Evolutionary conservation across 129 eudicot genomes (phyloP).

Genomic region (Sambucus nigra): DNA sequence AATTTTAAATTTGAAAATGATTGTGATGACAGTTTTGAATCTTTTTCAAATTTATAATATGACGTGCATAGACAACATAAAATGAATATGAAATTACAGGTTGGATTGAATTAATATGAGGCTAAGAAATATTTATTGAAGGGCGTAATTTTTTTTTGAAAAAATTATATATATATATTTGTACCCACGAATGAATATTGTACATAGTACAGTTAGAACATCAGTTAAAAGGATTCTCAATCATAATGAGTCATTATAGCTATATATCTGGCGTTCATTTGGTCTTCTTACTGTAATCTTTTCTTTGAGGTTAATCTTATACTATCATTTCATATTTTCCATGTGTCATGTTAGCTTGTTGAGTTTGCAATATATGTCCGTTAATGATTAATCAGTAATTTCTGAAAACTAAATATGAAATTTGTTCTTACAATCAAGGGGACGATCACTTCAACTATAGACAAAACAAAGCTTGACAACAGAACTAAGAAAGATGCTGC

Average conservation of each 20-base stretch:
- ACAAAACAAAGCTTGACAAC: conserved; percentile 4
- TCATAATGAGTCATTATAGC: neutral
- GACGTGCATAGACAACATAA: too few species aligned
- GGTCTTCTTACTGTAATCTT: neutral
- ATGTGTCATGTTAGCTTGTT: neutral
- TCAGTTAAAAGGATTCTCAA: too few species aligned
- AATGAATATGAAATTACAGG: conserved; percentile 2
- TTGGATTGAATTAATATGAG: neutral
- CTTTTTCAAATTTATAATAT: neutral
- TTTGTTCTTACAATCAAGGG: neutral
- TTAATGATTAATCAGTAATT: neutral
- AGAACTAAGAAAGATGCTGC: conserved; percentile 1
- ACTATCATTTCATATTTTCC: neutral
- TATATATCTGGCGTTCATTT: too few species aligned
- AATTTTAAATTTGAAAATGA: too few species aligned
- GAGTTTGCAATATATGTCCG: neutral
- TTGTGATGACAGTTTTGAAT: too few species aligned
- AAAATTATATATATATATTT: too few species aligned
- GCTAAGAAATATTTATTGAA: neutral
- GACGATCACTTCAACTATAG: conserved; percentile 5
- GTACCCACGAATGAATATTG: neutral
- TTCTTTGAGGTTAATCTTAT: neutral
- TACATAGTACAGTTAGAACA: neutral
- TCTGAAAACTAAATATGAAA: neutral
- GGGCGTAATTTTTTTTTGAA: too few species aligned